Conservation (phyloP, 257 asterid species). For the Avicennia marina region DNA sequence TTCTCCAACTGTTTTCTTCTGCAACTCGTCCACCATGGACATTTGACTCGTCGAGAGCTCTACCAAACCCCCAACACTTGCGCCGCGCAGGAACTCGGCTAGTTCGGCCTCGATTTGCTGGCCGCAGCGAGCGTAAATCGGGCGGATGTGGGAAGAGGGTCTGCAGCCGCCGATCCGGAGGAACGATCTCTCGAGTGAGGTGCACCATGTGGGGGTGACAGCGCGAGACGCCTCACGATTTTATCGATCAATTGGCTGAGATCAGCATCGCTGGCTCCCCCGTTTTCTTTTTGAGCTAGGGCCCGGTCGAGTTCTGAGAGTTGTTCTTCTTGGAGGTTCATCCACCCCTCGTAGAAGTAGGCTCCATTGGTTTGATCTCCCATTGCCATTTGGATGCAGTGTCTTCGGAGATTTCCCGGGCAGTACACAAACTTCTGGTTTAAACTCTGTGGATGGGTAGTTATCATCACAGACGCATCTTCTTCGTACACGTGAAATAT, state of each 20-base stretch:
- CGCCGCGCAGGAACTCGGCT: conserved; percentile 34
- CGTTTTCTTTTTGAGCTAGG: neutral
- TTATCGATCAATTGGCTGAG: conserved; percentile 27
- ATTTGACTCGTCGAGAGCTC: conserved; percentile 31
- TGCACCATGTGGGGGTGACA: conserved; percentile 48
- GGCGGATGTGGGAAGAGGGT: conserved; percentile 44
- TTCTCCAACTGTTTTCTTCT: conserved; percentile 21
- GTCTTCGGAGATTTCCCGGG: too few relatives aligned
- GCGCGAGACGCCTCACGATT: conserved; percentile 28
- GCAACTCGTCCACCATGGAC: conserved; percentile 30
- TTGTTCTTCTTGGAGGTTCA: conserved; percentile 38
- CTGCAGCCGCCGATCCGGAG: conserved; percentile 58
- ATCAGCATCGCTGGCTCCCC: conserved; percentile 10
- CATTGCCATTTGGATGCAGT: too few relatives aligned
- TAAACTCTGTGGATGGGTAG: too few relatives aligned
- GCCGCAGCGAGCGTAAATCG: conserved; percentile 38
- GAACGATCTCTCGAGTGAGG: conserved; percentile 42
- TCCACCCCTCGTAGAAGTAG: conserved; percentile 30
- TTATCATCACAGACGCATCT: too few relatives aligned
- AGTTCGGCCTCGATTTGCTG: conserved; percentile 28
- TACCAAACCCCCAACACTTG: conserved; percentile 12
- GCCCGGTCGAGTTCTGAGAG: conserved; percentile 34
- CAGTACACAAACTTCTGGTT: too few relatives aligned
- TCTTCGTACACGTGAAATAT: too few relatives aligned
- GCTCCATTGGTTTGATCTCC: conserved; percentile 22